These are phyloP conservation scores for Ganoderma resinaceum DNA, from an alignment of 1,284 basidiomycete genomes.

Conservation along the genomic window DNA sequence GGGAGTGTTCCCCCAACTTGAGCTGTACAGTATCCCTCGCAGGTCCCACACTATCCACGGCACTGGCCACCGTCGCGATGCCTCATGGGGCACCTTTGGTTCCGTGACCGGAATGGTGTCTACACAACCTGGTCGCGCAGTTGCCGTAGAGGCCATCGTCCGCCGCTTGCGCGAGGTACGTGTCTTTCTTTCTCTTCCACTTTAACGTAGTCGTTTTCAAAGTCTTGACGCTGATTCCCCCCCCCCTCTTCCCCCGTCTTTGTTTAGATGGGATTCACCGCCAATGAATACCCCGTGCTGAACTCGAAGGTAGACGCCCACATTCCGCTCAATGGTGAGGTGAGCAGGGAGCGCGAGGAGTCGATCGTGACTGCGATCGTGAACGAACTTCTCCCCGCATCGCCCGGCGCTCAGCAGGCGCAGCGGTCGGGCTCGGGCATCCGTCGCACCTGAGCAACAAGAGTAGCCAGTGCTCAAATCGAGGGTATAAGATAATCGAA, in stretches of 20 bases:
- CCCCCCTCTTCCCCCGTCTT: conserved; percentile 1
- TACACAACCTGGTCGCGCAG: conserved; percentile 22
- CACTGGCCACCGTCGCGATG: conserved; percentile 27
- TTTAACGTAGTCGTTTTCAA: neutral
- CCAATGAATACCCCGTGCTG: conserved; percentile 59
- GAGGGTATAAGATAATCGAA: conserved; percentile 21
- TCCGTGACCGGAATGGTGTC: conserved; percentile 10
- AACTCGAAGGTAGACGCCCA: conserved; percentile 57
- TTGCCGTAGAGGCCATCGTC: conserved; percentile 29
- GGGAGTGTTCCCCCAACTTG: conserved; percentile 63
- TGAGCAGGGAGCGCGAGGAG: conserved; percentile 44
- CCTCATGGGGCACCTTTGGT: conserved; percentile 21
- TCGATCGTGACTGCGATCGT: conserved; percentile 64
- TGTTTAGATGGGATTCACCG: conserved; percentile 75
- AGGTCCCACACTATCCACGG: conserved; percentile 39
- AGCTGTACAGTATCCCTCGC: conserved; percentile 57
- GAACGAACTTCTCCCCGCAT: conserved; percentile 52
- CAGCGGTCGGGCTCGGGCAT: conserved; percentile 28
- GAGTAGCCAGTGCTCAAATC: neutral
- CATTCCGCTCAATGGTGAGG: conserved; percentile 44
- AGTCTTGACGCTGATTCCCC: conserved; percentile 20
- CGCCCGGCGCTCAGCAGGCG: conserved; percentile 23
- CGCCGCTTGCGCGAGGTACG: conserved; percentile 36
- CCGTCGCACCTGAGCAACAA: conserved; percentile 14
- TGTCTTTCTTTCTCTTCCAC: neutral